phyloP scores from a whole-genome alignment of 805 yeast genomes.

The Cyberlindnera nakhonratchasimensis region DNA sequence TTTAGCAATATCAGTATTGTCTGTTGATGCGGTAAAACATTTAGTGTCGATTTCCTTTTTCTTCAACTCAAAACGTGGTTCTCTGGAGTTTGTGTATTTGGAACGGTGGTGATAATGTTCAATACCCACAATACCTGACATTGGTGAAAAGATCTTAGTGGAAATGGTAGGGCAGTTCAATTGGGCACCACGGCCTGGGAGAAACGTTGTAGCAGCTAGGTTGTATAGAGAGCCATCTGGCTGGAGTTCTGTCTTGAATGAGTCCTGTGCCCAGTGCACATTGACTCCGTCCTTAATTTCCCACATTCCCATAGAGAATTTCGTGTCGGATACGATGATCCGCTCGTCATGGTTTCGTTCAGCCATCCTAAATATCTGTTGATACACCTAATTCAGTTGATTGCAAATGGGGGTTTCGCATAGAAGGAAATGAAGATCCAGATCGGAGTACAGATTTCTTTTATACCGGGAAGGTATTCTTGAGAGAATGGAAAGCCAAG shows the following conservation, averaged over 20 bases:
- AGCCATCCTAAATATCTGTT: constrained; percentile 7
- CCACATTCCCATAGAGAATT: constrained; percentile 25
- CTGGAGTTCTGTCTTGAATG: constrained; percentile 18
- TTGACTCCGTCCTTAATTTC: constrained; percentile 20
- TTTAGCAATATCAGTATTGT: constrained; percentile 7
- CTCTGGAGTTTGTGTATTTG: constrained; percentile 17
- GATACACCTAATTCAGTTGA: neutral
- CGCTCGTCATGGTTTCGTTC: constrained; percentile 17
- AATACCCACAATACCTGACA: constrained; percentile 20
- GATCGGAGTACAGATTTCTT: no score
- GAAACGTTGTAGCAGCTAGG: constrained; percentile 13
- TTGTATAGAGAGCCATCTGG: constrained; percentile 18
- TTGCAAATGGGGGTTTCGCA: no score
- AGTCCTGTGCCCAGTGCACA: constrained; percentile 21
- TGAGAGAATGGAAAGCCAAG: no score
- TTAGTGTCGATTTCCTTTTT: constrained; percentile 3
- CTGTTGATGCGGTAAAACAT: constrained; percentile 6
- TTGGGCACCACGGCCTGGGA: constrained; percentile 16
- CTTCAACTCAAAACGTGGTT: constrained; percentile 20
- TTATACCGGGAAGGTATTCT: no score
- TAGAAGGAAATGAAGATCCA: no score
- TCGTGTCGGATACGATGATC: constrained; percentile 16
- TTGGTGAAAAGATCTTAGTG: constrained; percentile 17
- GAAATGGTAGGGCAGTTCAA: constrained; percentile 24
- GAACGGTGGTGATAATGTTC: constrained; percentile 25